Base-by-base conservation (phyloP, 2,329 filamentous ascomycete species). In the Colletotrichum sp. region DNA sequence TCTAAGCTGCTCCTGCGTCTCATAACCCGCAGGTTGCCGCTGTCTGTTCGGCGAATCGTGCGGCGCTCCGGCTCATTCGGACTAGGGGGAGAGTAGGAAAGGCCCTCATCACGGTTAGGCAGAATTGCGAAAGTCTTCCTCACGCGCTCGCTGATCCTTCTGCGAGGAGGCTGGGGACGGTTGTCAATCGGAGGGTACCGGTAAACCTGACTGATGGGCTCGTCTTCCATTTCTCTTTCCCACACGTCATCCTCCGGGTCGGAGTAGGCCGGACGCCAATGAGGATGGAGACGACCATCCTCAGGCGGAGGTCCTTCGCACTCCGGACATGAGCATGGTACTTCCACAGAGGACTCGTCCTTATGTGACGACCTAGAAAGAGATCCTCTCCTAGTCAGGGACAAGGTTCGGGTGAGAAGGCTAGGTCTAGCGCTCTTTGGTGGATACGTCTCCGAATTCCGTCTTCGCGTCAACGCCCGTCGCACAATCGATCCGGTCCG, bases 61-160 rank as follows among this genome's bases (percentile, higher is more conserved):
- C 91, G 88, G 6, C 91, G 88, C 55, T 92, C 89, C 1, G 87
- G 85, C 68, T 83, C 80, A 9, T 79, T 78, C 24, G 80, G 76
- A 64, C 81, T 81, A 15, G 77, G 24, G 80, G 74, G 5, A 76
- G 78, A 71, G 36, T 81, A 80, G 18, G 59, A 63, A 65, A 85
- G 82, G 57, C 85, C 80, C 34, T 85, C 84, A 28, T 88, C 85
- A 4, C 85, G 84, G n/a, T 87, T 78, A 1, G 92, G 91, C 64
- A 93, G 80, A 32, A 93, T 92, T 15, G 91, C 88, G 84, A 93
- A 92, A 0, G 91, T 93, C 44, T 87, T 85, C 83, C 90, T 91
- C 84, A 92, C 83, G 36, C 87, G 89, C 39, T 86, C 83, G 77
- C 89, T 91, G 16, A 93, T 81, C 73, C 87, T 90, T 70, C 88